Evolutionary conservation across 345 rosid genomes (phyloP), one percentile per base, ranked within the genome.

Genomic region (Erodium maritimum): DNA sequence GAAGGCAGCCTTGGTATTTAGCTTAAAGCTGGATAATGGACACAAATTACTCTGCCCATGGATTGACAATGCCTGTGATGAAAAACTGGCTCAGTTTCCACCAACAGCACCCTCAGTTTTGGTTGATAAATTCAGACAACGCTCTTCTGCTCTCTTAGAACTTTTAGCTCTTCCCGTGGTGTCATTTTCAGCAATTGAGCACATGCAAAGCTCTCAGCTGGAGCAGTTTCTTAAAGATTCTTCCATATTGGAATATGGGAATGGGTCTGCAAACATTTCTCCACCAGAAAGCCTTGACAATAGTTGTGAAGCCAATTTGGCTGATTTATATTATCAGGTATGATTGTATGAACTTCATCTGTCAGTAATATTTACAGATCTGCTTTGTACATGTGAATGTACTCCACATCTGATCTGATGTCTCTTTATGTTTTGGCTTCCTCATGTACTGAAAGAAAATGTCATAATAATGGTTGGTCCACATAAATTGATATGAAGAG

Each of bases 21-120:
- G 99, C 84, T 80, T 90, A 66, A 85, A 90, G 83, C 77, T 93
- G 73, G 90, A 93, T 64, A 75, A 54, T 70, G 90, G 97, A 24
- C 99, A 89, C 69, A 93, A 83, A 61, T 60, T 72, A 60, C 84
- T 77, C 52, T 93, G 99, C 71, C 96, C 91, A 6, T 90, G 95
- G 97, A 71, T 72, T 48, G 80, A 87, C 61, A 87, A 87, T 75
- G 71, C 77, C 21, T 93, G 96, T 22, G 90, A 87, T 60, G 96
- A 93, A 68, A 82, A 79, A 5, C 83, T 90, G 56, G 86, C 88
- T 11, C 90, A 83, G 69, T 93, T 93, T 72, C 97, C 99, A 70
- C 90, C 87, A 12, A 73, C 77, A 56, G 59, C 85, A 29, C 79
- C 84, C 23, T 81, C 72, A 51, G 77, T 80, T 71, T 82, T 93